Evolutionary conservation across 2,329 filamentous ascomycete genomes (phyloP), one percentile per base, ranked within the genome.

Genomic region (Capronia coronata): DNA sequence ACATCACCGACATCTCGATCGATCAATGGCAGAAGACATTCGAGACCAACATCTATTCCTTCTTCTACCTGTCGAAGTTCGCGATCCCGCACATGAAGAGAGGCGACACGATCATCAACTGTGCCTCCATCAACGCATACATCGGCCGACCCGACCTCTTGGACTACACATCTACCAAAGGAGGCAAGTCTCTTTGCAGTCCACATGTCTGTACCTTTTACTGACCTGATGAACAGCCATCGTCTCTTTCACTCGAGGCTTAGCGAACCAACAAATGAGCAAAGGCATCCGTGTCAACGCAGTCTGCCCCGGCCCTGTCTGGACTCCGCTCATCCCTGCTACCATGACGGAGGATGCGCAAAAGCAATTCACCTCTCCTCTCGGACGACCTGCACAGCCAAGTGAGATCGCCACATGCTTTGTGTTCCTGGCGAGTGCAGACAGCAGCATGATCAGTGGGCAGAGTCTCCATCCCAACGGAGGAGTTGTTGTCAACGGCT

Each of bases 31-130:
- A 83, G 44, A 74, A 82, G 51, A 91, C 86, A 0, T 91, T 94
- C 69, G 75, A 87, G 67, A 86, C 82, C 41, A 94, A 93, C 70
- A 89, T 93, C 62, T 84, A 91, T 67, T 78, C 84, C 2, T 84
- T 81, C 71, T 93, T 89, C 74, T 91, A 82, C 70, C 73, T 91
- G 29, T 77, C 86, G 52, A 93, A 93, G 66, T 87, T 90, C 63
- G 69, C 76, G 10, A 73, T 93, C 9, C 81, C 80, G 0, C 83
- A 90, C 67, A 85, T 93, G 80, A 78, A 79, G 62, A 66, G 67
- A n/a, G 87, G 87, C 29, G 76, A 80, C 48, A 82, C 80, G 21
- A 88, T 94, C 65, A 88, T 94, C 75, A 93, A 91, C 72, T 89
- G 87, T 64, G 82, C 86, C 38, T 89, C 84, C 25, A 83, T 93